Percentiles rank a stretch among this genome's conserved stretches.
phyloP scores from a whole-genome alignment of 2,329 filamentous ascomycete species.

The Arthrobotrys musiformis region DNA sequence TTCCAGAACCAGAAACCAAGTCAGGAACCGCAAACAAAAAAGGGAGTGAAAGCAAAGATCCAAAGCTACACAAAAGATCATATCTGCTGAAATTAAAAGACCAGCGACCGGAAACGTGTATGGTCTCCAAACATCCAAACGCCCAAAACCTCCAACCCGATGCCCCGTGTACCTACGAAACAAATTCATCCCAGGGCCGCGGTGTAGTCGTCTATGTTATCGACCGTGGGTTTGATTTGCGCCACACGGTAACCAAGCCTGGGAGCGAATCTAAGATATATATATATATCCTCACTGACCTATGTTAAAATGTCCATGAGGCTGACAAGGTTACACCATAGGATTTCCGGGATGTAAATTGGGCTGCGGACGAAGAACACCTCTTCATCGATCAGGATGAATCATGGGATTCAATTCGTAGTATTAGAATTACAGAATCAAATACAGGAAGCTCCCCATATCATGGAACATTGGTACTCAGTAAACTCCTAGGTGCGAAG shows the following conservation, averaged over 20 bases:
- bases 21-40: no score
- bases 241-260: not conserved
- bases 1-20: not conserved
- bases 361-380: not conserved
- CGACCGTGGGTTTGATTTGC: not conserved
- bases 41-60: no score
- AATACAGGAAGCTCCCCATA: not conserved
- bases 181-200: not conserved
- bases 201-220: slow-evolving; percentile 3
- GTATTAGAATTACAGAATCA: not conserved
- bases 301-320: not conserved
- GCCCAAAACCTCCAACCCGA: not conserved
- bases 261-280: no score
- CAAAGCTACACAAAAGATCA: not conserved
- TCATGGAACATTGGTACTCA: not conserved
- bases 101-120: not conserved
- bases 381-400: not conserved
- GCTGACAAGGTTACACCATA: not conserved
- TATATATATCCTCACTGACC: no score
- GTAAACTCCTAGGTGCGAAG: not conserved
- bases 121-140: not conserved
- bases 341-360: not conserved
- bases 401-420: not conserved
- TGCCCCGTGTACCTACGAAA: not conserved
- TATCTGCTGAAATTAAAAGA: not conserved